Evolutionary conservation across 352 stramenopile genomes (phyloP).

Genomic region (Pythium aphanidermatum): DNA sequence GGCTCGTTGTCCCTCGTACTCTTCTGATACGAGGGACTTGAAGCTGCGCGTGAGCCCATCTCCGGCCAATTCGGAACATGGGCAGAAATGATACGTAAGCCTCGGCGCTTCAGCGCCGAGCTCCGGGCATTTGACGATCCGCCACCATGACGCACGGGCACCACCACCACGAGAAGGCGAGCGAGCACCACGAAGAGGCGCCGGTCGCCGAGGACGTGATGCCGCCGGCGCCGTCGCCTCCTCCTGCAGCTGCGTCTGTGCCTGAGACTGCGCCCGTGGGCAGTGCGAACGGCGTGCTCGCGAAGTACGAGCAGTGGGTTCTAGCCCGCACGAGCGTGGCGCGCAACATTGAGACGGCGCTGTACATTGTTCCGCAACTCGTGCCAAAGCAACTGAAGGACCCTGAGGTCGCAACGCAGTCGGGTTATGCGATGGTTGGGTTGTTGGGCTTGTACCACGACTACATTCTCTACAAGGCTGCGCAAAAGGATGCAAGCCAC

Average conservation of each 20-base stretch:
- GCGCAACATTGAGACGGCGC: constrained; percentile 68
- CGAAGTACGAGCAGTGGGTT: constrained; percentile 66
- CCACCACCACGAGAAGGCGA: constrained; percentile 16
- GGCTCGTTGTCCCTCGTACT: too few species aligned
- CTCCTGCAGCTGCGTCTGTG: background rate
- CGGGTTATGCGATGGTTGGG: constrained; percentile 71
- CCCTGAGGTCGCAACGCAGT: constrained; percentile 62
- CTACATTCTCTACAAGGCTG: constrained; percentile 70
- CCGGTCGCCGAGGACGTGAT: constrained; percentile 1
- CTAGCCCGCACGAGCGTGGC: constrained; percentile 45
- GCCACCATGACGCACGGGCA: constrained; percentile 11
- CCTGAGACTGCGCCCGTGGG: background rate
- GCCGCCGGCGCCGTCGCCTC: constrained; percentile 3
- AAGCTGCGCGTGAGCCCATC: constrained; percentile 10
- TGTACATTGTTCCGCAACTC: constrained; percentile 76
- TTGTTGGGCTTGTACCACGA: constrained; percentile 79
- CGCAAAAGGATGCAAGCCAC: constrained; percentile 1
- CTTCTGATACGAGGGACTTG: constrained; percentile 19
- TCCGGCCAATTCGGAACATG: too few species aligned
- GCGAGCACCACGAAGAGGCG: constrained; percentile 1
- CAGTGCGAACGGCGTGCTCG: constrained; percentile 17
- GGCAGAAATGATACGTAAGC: constrained; percentile 19
- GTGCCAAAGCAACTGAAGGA: constrained; percentile 59
- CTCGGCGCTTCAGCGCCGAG: constrained; percentile 1
- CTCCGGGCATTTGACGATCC: constrained; percentile 8